Percentiles rank a stretch among this genome's conserved stretches.
Evolutionary conservation across 2,329 filamentous ascomycete species (phyloP).

Genomic region (Aspergillus sp.): DNA sequence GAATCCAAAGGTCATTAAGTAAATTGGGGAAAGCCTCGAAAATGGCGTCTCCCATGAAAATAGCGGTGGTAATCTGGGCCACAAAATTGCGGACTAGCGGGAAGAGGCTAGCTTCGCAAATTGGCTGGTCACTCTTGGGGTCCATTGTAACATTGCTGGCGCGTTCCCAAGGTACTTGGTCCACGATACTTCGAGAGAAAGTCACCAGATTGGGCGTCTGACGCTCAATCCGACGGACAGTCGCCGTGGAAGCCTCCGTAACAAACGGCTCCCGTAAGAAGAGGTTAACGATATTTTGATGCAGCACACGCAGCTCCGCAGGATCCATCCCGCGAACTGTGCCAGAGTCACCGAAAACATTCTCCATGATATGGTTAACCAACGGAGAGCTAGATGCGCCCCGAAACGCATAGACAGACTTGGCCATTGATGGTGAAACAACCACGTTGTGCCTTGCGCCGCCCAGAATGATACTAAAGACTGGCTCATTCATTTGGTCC

Average conservation of each 20-base stretch:
- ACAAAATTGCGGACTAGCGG: conserved; percentile 50
- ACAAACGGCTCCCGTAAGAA: conserved; percentile 44
- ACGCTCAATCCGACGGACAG: conserved; percentile 33
- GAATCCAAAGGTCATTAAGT: conserved; percentile 47
- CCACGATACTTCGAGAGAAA: conserved; percentile 51
- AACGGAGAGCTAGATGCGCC: conserved; percentile 21
- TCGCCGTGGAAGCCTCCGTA: conserved; percentile 31
- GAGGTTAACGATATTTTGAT: conserved; percentile 28
- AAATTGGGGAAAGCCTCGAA: conserved; percentile 46
- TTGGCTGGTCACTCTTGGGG: conserved; percentile 31
- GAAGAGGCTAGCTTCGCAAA: conserved; percentile 47
- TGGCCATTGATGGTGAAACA: conserved; percentile 40
- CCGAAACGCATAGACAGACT: conserved; percentile 30
- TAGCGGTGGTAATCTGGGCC: conserved; percentile 40
- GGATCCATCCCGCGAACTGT: conserved; percentile 28
- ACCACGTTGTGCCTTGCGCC: conserved; percentile 45
- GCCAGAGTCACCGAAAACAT: conserved; percentile 38
- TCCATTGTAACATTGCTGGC: conserved; percentile 37
- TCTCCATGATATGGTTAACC: conserved; percentile 29
- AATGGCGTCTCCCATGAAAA: conserved; percentile 47
- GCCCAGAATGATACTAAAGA: conserved; percentile 44
- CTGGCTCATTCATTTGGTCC: conserved; percentile 27
- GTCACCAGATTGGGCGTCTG: conserved; percentile 51
- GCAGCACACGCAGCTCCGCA: conserved; percentile 27
- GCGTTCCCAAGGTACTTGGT: conserved; percentile 56